Evolutionary conservation across 164 flowering plant species (phyloP).

Genomic region (Sextonia rubra): DNA sequence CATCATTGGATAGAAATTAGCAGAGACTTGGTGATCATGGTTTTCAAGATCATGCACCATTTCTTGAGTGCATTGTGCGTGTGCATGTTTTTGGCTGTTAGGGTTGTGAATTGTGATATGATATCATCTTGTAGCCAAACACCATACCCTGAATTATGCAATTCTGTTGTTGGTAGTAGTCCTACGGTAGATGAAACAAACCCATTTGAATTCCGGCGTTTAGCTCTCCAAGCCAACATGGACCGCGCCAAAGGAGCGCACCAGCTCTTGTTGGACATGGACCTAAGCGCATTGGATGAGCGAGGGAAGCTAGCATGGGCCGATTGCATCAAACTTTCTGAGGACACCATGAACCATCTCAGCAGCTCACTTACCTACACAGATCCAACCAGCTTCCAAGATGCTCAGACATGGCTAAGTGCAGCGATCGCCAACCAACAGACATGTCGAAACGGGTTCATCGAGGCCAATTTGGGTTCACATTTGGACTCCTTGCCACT

Average conservation of each 20-base stretch:
- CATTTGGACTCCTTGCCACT: constrained; percentile 22
- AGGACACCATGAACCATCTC: constrained; percentile 34
- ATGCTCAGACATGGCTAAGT: constrained; percentile 53
- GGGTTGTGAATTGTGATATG: constrained; percentile 11
- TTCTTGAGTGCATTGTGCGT: not conserved
- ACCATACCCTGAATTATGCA: constrained; percentile 54
- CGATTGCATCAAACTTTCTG: constrained; percentile 58
- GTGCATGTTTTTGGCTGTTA: constrained; percentile 7
- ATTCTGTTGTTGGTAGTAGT: constrained; percentile 18
- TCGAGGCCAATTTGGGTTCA: constrained; percentile 32
- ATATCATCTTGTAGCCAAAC: constrained; percentile 47
- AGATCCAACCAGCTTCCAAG: constrained; percentile 11
- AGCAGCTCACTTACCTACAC: constrained; percentile 27
- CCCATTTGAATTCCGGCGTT: constrained; percentile 22
- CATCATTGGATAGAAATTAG: not conserved
- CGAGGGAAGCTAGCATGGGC: constrained; percentile 40
- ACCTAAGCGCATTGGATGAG: constrained; percentile 25
- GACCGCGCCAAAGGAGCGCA: constrained; percentile 38
- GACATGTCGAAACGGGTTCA: constrained; percentile 56
- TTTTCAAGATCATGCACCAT: constrained; percentile 7
- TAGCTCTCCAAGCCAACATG: constrained; percentile 29
- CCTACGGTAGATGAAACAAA: constrained; percentile 13
- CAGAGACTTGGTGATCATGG: constrained; percentile 12
- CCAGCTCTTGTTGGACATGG: constrained; percentile 32
- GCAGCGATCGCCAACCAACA: constrained; percentile 49